A percentile compares a stretch with the other conserved stretches of the same genome.
Conservation (phyloP, 2,329 filamentous ascomycete genomes). For the Scytalidium sp. region DNA sequence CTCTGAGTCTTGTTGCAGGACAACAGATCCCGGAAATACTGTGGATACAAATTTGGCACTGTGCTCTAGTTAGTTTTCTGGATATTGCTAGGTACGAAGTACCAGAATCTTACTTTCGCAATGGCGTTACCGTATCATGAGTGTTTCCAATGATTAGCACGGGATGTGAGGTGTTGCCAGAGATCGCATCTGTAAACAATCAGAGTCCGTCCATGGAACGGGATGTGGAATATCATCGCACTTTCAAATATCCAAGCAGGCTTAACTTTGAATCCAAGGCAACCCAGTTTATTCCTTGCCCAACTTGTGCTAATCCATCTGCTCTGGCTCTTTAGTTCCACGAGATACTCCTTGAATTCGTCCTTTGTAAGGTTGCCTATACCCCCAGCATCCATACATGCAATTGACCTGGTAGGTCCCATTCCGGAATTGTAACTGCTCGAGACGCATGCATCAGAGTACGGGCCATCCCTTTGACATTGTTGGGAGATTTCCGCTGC, state of each 20-base stretch:
- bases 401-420: constrained; percentile 1
- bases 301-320: constrained; percentile 9
- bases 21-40: constrained; percentile 19
- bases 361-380: constrained; percentile 2
- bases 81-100: not conserved
- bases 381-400: constrained; percentile 2
- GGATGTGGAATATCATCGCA: constrained; percentile 3
- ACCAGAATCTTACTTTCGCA: constrained; percentile 16
- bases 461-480: not conserved
- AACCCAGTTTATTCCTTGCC: constrained; percentile 25
- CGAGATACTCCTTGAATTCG: constrained; percentile 1
- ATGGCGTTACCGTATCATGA: constrained; percentile 29
- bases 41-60: constrained; percentile 15
- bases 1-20: constrained; percentile 22
- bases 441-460: constrained; percentile 2
- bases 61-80: not conserved
- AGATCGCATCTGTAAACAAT: constrained; percentile 20
- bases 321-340: constrained; percentile 6
- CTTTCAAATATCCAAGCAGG: constrained; percentile 17
- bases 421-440: constrained; percentile 2
- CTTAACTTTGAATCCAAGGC: constrained; percentile 24
- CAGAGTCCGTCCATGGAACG: not conserved
- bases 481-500: not conserved
- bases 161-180: constrained; percentile 27
- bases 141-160: constrained; percentile 31